Percentiles rank a stretch among this genome's conserved stretches.
These are phyloP conservation scores for Phytophthora chlamydospora DNA, from an alignment of 352 stramenopile genomes.

Conservation along the genomic window DNA sequence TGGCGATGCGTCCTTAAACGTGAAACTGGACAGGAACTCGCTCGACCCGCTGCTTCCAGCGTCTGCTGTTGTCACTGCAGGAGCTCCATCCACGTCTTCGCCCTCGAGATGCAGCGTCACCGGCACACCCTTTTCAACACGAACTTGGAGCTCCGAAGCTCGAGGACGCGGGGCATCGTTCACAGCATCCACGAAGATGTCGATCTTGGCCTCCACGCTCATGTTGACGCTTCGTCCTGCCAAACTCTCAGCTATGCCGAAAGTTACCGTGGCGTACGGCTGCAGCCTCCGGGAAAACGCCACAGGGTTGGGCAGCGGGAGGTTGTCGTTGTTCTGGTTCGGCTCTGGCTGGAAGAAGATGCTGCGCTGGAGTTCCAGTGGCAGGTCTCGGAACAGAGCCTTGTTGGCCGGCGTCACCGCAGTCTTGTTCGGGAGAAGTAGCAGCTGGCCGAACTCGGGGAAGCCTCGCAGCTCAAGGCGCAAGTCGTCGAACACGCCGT, in stretches of 20 bases:
- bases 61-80: not conserved
- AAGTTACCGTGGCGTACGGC: conserved; percentile 44
- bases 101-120: conserved; percentile 46
- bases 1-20: conserved; percentile 18
- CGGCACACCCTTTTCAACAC: conserved; percentile 23
- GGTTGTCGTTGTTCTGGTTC: conserved; percentile 55
- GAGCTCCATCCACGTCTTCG: conserved; percentile 43
- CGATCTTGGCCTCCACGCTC: conserved; percentile 36
- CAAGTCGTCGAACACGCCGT: conserved; percentile 70
- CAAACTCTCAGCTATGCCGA: conserved; percentile 42
- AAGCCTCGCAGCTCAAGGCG: conserved; percentile 52
- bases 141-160: conserved; percentile 27
- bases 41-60: not conserved
- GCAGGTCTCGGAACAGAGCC: conserved; percentile 46
- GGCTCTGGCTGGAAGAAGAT: conserved; percentile 57
- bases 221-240: conserved; percentile 39
- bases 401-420: conserved; percentile 45
- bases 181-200: conserved; percentile 62
- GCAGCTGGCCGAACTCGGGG: conserved; percentile 56
- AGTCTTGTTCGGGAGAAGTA: conserved; percentile 56
- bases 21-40: conserved; percentile 26
- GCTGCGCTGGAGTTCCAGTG: conserved; percentile 51
- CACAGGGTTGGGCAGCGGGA: conserved; percentile 42
- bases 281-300: conserved; percentile 41
- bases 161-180: conserved; percentile 49